These are phyloP conservation scores for Sugiyamaella neomexicana DNA, from an alignment of 1,139 yeast species.

Conservation along the genomic window DNA sequence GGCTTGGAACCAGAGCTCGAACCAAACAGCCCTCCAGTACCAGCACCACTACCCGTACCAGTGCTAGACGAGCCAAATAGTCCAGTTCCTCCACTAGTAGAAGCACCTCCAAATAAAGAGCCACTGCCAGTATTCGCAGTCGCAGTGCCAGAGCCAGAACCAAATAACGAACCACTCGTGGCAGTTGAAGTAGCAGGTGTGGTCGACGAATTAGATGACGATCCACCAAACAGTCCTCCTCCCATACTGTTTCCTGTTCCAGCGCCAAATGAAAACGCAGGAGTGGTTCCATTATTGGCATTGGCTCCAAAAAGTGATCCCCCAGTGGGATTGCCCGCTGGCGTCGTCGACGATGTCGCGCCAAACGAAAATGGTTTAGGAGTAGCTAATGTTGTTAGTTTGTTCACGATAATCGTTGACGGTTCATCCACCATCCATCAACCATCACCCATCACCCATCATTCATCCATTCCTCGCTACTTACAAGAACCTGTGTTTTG, in stretches of 20 bases:
- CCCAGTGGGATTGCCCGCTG: constrained; percentile 18
- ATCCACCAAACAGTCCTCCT: constrained; percentile 3
- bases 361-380: constrained; percentile 20
- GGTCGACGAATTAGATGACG: background rate
- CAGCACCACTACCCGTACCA: background rate
- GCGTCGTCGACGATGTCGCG: constrained; percentile 11
- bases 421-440: too few relatives aligned
- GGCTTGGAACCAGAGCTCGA: background rate
- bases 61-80: background rate
- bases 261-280: constrained; percentile 14
- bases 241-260: background rate
- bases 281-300: background rate
- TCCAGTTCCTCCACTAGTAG: constrained; percentile 3
- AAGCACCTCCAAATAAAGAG: background rate
- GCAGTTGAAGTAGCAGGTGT: constrained; percentile 1
- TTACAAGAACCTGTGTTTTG: constrained; percentile 22
- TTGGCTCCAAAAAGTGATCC: constrained; percentile 8
- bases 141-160: background rate
- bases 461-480: constrained; percentile 10
- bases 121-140: constrained; percentile 4
- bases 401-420: too few relatives aligned
- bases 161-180: background rate
- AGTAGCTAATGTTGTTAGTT: constrained; percentile 14
- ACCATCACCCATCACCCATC: too few relatives aligned
- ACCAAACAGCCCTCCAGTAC: background rate